Conservation (phyloP, 2,329 filamentous ascomycete species). For the Fusarium sp. region DNA sequence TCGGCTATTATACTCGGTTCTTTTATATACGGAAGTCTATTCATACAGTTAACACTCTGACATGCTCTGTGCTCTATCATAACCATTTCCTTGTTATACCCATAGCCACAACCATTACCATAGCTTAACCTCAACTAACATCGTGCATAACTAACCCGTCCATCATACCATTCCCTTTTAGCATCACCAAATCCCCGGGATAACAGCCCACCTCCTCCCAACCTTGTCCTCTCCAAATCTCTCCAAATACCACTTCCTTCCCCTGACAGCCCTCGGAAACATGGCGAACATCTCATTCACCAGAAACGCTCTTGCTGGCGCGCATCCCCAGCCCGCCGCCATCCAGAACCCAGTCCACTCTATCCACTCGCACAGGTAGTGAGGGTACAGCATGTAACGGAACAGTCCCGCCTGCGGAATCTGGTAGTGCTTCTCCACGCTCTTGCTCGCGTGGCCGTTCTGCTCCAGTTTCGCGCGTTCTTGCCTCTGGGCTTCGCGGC, state of each 20-base stretch:
- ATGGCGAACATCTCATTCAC: constrained; percentile 91
- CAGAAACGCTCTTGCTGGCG: constrained; percentile 83
- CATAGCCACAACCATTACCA: neutral
- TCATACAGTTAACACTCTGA: neutral
- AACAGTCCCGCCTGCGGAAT: constrained; percentile 89
- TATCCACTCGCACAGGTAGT: constrained; percentile 96
- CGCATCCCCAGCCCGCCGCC: constrained; percentile 73
- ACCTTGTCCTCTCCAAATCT: constrained; percentile 89
- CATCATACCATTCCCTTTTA: constrained; percentile 40
- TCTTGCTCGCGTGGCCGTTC: neutral
- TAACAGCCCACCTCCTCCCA: constrained; percentile 77
- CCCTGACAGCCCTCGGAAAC: constrained; percentile 85
- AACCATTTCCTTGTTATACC: neutral
- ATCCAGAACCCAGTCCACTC: constrained; percentile 95
- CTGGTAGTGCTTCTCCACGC: constrained; percentile 81
- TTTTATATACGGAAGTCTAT: neutral
- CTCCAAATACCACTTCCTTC: constrained; percentile 86
- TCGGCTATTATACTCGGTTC: constrained; percentile 32
- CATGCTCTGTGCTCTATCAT: neutral
- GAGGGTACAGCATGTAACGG: constrained; percentile 84
- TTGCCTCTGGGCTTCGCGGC: constrained; percentile 72
- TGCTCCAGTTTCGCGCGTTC: constrained; percentile 53
- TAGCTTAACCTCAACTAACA: neutral
- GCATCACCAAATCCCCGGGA: constrained; percentile 65
- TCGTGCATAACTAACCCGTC: neutral